Evolutionary conservation across 176 grass and related monocot genomes (phyloP), one percentile per base, ranked within the genome.

Genomic region (maize (Zea mays)): DNA sequence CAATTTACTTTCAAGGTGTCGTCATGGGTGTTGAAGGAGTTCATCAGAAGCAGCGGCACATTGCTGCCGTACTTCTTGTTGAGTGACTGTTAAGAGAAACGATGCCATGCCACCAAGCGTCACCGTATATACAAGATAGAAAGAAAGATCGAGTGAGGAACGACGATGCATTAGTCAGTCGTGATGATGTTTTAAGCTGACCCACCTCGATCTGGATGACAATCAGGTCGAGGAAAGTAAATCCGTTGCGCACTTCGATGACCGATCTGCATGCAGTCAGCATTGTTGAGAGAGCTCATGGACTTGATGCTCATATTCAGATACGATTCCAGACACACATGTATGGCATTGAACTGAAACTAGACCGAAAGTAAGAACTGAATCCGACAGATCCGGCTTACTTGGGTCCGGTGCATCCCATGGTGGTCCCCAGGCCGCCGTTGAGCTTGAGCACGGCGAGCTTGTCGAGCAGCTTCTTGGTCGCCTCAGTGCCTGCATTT

Each of bases 341-440:
- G 17, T 7, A 17, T 55, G 52, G 16, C 17, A 58, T n/a, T 62
- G 20, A 35, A 58, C 14, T 3, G 3, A 21, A 33, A 27, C 5
- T 5, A 21, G 15, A 20, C n/a, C 3, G 0, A 43, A 57, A 74
- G 21, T 4, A 8, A 2, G 61, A 78, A 78, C 17, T 33, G 62
- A 8, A 67, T 34, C 3, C 1, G 10, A 52, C 7, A 15, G 36
- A 13, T 73, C 17, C 41, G 6, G 66, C 83, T 90, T 74, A 97
- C 94, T 93, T 97, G 40, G 94, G 94, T 44, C 95, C 95, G 0
- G 91, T 98, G 73, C 95, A 98, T 44, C 95, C 95, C 95, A 98
- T 98, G 20, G 91, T 90, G 5, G 95, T 98, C 0, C 91, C 95
- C 41, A 98, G 73, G 14, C 95, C 95, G 27, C 95, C 95, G 17